Conservation (phyloP, 805 yeast genomes). For the Jamesozyma piceae region DNA sequence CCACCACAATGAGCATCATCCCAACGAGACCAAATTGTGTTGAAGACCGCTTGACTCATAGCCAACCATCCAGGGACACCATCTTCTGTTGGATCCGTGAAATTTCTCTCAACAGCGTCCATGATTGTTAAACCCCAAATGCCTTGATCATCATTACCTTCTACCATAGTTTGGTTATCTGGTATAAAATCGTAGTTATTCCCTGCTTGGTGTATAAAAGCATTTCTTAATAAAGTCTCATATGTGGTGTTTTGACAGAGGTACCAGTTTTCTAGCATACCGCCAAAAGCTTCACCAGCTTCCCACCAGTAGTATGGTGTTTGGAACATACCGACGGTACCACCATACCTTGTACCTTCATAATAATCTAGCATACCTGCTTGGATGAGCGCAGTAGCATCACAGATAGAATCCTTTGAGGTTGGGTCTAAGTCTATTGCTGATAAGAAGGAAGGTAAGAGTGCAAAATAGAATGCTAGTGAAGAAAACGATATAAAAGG, state of each 20-base stretch:
- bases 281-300: conserved; percentile 71
- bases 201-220: conserved; percentile 37
- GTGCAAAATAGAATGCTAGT: too few relatives aligned
- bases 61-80: conserved; percentile 43
- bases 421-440: conserved; percentile 35
- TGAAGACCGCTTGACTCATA: conserved; percentile 48
- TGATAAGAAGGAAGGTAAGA: too few relatives aligned
- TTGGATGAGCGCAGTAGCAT: conserved; percentile 48
- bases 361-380: conserved; percentile 61
- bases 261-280: conserved; percentile 61
- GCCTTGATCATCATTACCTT: conserved; percentile 68
- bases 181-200: conserved; percentile 48
- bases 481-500: too few relatives aligned
- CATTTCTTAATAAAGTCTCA: conserved; percentile 45
- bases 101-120: conserved; percentile 53
- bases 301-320: conserved; percentile 83
- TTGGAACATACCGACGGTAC: conserved; percentile 61
- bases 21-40: conserved; percentile 52
- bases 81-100: conserved; percentile 36
- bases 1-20: conserved; percentile 47
- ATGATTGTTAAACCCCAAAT: conserved; percentile 59
- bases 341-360: conserved; percentile 50
- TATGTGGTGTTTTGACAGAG: conserved; percentile 62
- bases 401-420: conserved; percentile 40
- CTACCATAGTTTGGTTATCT: conserved; percentile 52